These are phyloP conservation scores for Biscogniauxia sp. DNA, from an alignment of 2,329 filamentous ascomycete species.

Conservation along the genomic window DNA sequence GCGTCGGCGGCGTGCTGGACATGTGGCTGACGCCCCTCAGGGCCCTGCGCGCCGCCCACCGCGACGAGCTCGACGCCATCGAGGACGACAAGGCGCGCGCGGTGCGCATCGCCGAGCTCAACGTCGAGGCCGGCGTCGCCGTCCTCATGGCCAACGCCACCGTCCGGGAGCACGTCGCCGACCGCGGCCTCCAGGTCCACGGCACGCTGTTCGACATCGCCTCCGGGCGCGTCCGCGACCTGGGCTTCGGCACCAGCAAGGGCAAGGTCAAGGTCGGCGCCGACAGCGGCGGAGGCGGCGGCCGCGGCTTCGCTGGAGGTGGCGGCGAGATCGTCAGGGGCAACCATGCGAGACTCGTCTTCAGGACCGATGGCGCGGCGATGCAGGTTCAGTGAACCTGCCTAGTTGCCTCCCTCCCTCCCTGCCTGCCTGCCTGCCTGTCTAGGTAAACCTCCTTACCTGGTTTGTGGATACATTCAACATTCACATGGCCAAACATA, in stretches of 20 bases:
- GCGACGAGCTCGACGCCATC: slow-evolving; percentile 54
- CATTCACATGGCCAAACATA: too few relatives aligned
- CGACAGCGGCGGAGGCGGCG: not conserved
- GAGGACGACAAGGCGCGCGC: slow-evolving; percentile 53
- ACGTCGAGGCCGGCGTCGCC: slow-evolving; percentile 67
- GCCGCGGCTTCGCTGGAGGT: slow-evolving; percentile 5
- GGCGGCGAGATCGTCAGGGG: slow-evolving; percentile 42
- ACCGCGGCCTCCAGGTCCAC: slow-evolving; percentile 71
- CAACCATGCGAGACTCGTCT: slow-evolving; percentile 51
- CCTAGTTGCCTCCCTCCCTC: too few relatives aligned
- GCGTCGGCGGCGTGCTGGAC: slow-evolving; percentile 53
- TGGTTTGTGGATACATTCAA: too few relatives aligned
- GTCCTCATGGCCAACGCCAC: slow-evolving; percentile 66
- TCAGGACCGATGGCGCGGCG: slow-evolving; percentile 36
- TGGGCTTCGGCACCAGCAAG: slow-evolving; percentile 42
- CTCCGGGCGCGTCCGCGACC: slow-evolving; percentile 47
- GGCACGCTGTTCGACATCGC: slow-evolving; percentile 71
- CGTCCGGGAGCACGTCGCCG: slow-evolving; percentile 67
- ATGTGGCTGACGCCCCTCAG: slow-evolving; percentile 54
- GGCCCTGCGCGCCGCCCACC: slow-evolving; percentile 43
- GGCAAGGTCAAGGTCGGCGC: not conserved
- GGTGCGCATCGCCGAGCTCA: slow-evolving; percentile 69
- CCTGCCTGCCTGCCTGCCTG: too few relatives aligned
- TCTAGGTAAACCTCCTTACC: too few relatives aligned
- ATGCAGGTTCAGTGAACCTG: slow-evolving; percentile 24